Conservation (phyloP, 495 filamentous ascomycete species). For the Aspergillus funiculosus region DNA sequence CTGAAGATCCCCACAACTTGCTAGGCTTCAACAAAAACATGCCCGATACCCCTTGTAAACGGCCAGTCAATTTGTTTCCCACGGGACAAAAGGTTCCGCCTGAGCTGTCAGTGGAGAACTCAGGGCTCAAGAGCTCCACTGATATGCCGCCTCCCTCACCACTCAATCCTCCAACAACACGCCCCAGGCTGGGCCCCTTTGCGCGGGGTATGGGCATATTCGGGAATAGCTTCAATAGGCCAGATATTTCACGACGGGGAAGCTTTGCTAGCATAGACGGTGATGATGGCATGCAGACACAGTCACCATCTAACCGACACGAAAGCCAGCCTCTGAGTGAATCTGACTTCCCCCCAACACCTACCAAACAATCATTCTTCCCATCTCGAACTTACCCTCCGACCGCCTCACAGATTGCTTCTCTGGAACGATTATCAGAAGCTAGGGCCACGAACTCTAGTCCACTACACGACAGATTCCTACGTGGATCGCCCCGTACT, state of each 20-base stretch:
- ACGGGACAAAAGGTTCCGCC: constrained; percentile 52
- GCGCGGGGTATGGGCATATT: constrained; percentile 65
- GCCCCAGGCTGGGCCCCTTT: constrained; percentile 51
- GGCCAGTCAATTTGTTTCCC: constrained; percentile 58
- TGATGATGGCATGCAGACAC: constrained; percentile 53
- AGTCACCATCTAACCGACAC: constrained; percentile 51
- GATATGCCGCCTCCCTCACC: constrained; percentile 61
- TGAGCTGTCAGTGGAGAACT: constrained; percentile 50
- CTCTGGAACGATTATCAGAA: constrained; percentile 36
- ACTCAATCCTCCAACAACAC: constrained; percentile 47
- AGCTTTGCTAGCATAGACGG: constrained; percentile 76
- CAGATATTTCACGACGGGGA: constrained; percentile 53
- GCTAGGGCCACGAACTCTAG: constrained; percentile 28
- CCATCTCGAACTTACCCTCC: constrained; percentile 41
- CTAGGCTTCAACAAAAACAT: constrained; percentile 51
- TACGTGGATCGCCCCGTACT: constrained; percentile 65
- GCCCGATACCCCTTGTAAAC: constrained; percentile 96
- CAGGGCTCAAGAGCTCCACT: constrained; percentile 53
- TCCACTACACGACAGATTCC: constrained; percentile 35
- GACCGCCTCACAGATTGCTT: constrained; percentile 36
- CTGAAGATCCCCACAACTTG: constrained; percentile 44
- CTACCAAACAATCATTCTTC: constrained; percentile 68
- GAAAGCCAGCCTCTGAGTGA: constrained; percentile 61
- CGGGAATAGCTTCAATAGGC: constrained; percentile 50
- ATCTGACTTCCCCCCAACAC: constrained; percentile 79